Evolutionary conservation across 441 rosid genomes (phyloP), one percentile per base, ranked within the genome.

Genomic region (Pelargonium cotyledonis): DNA sequence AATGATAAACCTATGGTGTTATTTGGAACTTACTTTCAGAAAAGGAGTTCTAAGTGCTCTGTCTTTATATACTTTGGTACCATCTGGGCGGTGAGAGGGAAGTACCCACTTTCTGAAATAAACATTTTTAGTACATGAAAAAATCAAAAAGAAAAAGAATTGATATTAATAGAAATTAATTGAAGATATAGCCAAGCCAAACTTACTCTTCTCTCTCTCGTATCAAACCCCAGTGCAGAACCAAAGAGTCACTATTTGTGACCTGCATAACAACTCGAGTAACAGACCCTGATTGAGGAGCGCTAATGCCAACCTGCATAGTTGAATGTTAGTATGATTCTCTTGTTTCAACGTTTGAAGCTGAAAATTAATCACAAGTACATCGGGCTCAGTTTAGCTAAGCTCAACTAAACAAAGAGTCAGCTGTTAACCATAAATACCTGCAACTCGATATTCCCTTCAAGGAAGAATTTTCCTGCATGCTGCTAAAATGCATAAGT

Each of bases 1-100:
- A 68, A 63, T 73, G 57, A 68, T n/a, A 3, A 68, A 18, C 35
- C 51, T 53, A 62, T 65, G 61, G 60, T 38, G 16, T 65, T 19
- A 69, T 55, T 66, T 26, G 66, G 61, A 65, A 80, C 91, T 74
- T 80, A 92, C 99, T 77, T 83, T 86, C 31, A 83, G 80, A 68
- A 95, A 92, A 68, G 98, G 96, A 78, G 91, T 85, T 84, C 99
- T 86, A 68, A 95, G 90, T 53, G 98, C 99, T 81, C 86, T 89
- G 73, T 92, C 87, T 85, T 95, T 92, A 77, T 95, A 82, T 74
- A 81, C 83, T 85, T 77, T 82, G 70, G 92, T 89, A 78, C 95
- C 97, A 70, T 89, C 86, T 12, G 98, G 99, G 53, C 65, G 73
- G 67, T 72, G 82, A 70, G 90, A 86, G 65, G 99, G 99, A 77